Evolutionary conservation across 78 protist species (phyloP).

Genomic region (Polysphondylium violaceum): DNA sequence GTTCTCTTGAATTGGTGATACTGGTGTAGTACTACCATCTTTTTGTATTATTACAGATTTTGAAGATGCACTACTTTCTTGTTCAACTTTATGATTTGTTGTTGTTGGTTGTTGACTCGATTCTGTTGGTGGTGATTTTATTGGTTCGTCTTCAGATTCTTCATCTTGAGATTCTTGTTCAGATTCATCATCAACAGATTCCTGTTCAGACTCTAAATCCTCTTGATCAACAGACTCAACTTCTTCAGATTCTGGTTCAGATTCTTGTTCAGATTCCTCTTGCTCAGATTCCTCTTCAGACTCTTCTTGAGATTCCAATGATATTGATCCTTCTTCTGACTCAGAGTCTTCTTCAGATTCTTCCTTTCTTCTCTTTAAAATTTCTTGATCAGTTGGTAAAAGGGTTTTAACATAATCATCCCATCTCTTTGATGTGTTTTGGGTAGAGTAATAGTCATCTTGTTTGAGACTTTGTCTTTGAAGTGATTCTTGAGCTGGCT

Average conservation of each 20-base stretch:
- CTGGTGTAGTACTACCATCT: no score
- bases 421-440: not conserved
- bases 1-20: not conserved
- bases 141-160: no score
- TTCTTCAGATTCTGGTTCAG: conserved; percentile 4
- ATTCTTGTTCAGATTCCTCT: not conserved
- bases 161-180: conserved; percentile 10
- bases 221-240: not conserved
- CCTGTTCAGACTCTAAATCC: not conserved
- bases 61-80: no score
- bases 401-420: conserved; percentile 39
- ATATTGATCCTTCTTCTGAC: not conserved
- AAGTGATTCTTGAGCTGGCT: not conserved
- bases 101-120: no score
- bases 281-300: not conserved
- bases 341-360: conserved; percentile 10
- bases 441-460: conserved; percentile 12
- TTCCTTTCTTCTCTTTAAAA: not conserved
- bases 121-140: no score
- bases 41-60: no score
- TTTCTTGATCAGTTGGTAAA: conserved; percentile 35
- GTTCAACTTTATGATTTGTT: no score
- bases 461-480: conserved; percentile 2
- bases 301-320: not conserved
- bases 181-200: not conserved